Evolutionary conservation across 257 asterid genomes (phyloP), one percentile per base, ranked within the genome.

Genomic region (Capsicum pubescens): DNA sequence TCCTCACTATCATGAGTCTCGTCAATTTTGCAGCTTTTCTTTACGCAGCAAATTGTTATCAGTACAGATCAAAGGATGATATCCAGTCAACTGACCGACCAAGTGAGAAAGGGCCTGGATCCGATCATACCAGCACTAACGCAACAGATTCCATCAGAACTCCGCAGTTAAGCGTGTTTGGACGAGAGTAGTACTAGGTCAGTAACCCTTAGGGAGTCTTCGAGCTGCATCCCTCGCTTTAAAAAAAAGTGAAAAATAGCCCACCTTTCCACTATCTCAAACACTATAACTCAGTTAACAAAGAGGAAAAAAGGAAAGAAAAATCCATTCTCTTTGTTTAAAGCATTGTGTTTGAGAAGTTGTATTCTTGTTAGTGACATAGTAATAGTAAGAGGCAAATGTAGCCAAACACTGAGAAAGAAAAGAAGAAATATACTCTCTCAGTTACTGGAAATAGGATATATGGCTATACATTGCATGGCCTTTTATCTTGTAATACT

Each of bases 1-100:
- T 96, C 26, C 98, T 96, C 32, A 89, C 98, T 1, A 91, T 90
- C 83, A 21, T 96, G 93, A 93, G 98, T 16, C 90, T 93, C 87
- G 86, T 96, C 86, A 96, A 96, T 86, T 94, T 96, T 90, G 88
- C 92, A 15, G 93, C 60, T 1, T 96, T 94, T 87, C 84, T 93
- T 86, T 96, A 92, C 19, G 97, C 98, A 2, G 98, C 99, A 60
- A 57, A 85, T 10, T 83, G 89, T 87, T 96, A 96, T 85, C 89
- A 93, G 87, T 96, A 96, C 89, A 92, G 99, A 88, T 84, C 79
- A 84, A 92, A 91, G 87, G 92, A 90, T 71, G 90, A 56, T 79
- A 80, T 17, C 10, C 92, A 87, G 86, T 84, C 56, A 12, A 87
- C 69, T 71, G 93, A 88, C 70, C 72, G 66, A 87, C 82, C 83